Percentiles rank a stretch among this genome's conserved stretches.
phyloP scores from a whole-genome alignment of 2,329 filamentous ascomycete species.

The Colletotrichum tamarilloi region DNA sequence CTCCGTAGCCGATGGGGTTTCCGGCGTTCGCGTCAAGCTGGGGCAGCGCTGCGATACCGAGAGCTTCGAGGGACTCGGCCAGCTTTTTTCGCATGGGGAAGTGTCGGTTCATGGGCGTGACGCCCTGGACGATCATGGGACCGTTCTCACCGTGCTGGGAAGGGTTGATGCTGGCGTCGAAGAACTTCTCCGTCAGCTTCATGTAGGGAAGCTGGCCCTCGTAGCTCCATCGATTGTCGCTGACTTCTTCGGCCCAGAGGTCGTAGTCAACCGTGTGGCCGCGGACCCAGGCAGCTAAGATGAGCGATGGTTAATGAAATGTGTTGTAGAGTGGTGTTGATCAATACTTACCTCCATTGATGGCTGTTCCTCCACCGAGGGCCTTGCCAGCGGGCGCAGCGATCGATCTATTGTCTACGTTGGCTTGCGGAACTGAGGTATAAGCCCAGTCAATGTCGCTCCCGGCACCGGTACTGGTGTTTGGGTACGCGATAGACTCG shows the following conservation, averaged over 20 bases:
- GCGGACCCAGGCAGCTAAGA: slow-evolving; percentile 50
- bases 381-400: slow-evolving; percentile 47
- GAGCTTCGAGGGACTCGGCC: slow-evolving; percentile 52
- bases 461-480: slow-evolving; percentile 34
- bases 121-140: slow-evolving; percentile 46
- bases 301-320: too few relatives aligned
- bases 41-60: slow-evolving; percentile 45
- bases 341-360: slow-evolving; percentile 58
- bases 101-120: slow-evolving; percentile 44
- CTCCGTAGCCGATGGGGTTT: slow-evolving; percentile 46
- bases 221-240: slow-evolving; percentile 57
- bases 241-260: slow-evolving; percentile 49
- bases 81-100: slow-evolving; percentile 52
- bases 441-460: slow-evolving; percentile 49
- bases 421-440: slow-evolving; percentile 42
- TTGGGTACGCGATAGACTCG: slow-evolving; percentile 40
- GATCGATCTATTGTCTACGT: slow-evolving; percentile 30
- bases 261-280: slow-evolving; percentile 57
- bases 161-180: slow-evolving; percentile 41
- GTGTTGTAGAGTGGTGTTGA: too few relatives aligned
- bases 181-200: slow-evolving; percentile 48
- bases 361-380: slow-evolving; percentile 52
- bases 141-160: slow-evolving; percentile 52
- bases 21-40: slow-evolving; percentile 43
- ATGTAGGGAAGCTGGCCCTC: slow-evolving; percentile 59